These are phyloP conservation scores for Pilatotrama ljubarskyi DNA, from an alignment of 768 basidiomycete genomes.

Conservation along the genomic window DNA sequence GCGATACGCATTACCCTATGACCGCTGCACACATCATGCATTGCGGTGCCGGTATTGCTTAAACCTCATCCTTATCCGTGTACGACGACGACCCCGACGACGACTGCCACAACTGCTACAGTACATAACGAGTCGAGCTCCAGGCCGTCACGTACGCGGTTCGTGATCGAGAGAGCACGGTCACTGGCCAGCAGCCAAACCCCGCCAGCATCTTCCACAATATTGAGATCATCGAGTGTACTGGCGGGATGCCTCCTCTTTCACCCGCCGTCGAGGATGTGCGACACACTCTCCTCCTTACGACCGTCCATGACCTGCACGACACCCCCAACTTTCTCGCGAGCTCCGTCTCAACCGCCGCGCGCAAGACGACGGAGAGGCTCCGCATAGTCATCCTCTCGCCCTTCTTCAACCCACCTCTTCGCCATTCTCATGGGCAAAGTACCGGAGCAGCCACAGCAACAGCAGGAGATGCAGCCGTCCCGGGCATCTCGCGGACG, in stretches of 20 bases:
- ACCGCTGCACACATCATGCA: neutral
- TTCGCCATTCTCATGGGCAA: neutral
- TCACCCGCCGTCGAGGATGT: slow-evolving; percentile 15
- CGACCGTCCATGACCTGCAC: slow-evolving; percentile 48
- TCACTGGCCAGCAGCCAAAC: neutral
- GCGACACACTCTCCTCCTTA: slow-evolving; percentile 47
- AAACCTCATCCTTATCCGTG: too few relatives aligned
- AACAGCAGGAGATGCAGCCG: neutral
- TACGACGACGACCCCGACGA: too few relatives aligned
- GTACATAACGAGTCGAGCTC: too few relatives aligned
- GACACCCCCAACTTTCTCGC: slow-evolving; percentile 56
- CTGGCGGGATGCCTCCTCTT: slow-evolving; percentile 1
- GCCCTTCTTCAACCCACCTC: slow-evolving; percentile 43
- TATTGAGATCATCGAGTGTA: neutral
- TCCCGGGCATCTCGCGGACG: slow-evolving; percentile 39
- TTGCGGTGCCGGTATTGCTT: too few relatives aligned
- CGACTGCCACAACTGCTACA: too few relatives aligned
- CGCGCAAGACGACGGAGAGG: slow-evolving; percentile 43
- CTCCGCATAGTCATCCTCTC: slow-evolving; percentile 70
- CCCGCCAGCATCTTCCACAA: neutral
- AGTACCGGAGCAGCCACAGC: neutral
- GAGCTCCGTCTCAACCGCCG: slow-evolving; percentile 52
- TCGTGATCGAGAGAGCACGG: slow-evolving; percentile 6
- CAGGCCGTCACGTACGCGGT: neutral
- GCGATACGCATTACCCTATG: neutral